A percentile compares a stretch with the other conserved stretches of the same genome.
Conservation (phyloP, 345 rosid species). For the Rhodamnia rubescens region DNA sequence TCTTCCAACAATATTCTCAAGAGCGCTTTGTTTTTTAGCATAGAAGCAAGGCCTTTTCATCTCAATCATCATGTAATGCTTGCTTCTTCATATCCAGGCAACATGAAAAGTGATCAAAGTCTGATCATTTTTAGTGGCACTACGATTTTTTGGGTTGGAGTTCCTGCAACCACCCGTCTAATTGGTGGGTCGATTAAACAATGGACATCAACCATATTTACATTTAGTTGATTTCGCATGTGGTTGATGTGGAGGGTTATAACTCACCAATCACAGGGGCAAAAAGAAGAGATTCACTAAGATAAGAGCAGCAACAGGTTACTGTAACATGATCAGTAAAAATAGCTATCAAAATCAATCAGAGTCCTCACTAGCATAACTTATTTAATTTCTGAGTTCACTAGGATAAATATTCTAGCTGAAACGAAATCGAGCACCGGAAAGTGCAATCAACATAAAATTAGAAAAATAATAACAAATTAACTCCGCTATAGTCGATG, state of each 20-base stretch:
- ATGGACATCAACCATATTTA: background rate
- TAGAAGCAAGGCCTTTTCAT: too few relatives aligned
- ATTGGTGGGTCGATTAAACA: background rate
- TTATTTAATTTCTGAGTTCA: background rate
- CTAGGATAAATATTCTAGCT: background rate
- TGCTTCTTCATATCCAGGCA: background rate
- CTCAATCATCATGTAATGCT: background rate
- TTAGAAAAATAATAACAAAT: background rate
- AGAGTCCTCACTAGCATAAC: background rate
- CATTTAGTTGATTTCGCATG: background rate
- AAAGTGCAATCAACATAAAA: background rate
- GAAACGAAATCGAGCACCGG: background rate
- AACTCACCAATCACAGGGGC: background rate
- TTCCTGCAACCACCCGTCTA: background rate
- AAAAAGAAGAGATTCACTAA: background rate
- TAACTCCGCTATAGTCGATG: background rate
- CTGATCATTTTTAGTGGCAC: background rate
- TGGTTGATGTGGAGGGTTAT: background rate
- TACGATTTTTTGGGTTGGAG: background rate
- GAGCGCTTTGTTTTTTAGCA: background rate
- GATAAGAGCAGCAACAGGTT: background rate
- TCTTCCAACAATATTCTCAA: background rate
- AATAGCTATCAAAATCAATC: background rate
- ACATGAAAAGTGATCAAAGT: background rate
- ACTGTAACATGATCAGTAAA: background rate